Conservation (phyloP, 306 rosid species). For the Arachis stenosperma region DNA sequence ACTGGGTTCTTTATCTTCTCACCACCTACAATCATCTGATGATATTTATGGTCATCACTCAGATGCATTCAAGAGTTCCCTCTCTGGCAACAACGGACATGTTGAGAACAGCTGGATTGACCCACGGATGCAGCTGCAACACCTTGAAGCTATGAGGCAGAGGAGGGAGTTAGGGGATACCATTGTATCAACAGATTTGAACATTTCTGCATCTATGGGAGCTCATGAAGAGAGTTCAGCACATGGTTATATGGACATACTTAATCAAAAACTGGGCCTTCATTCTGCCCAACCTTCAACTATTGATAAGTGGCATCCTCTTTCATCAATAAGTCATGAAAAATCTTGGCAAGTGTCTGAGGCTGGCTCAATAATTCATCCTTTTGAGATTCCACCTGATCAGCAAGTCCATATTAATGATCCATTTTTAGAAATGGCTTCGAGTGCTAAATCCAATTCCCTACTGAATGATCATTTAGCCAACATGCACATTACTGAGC, state of each 20-base stretch:
- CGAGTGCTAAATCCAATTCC: slow-evolving; percentile 46
- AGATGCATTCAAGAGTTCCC: slow-evolving; percentile 44
- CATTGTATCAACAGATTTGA: slow-evolving; percentile 44
- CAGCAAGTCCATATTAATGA: slow-evolving; percentile 52
- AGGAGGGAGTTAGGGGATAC: slow-evolving; percentile 50
- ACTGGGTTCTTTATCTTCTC: slow-evolving; percentile 51
- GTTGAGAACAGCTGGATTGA: slow-evolving; percentile 55
- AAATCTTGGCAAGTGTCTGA: slow-evolving; percentile 51
- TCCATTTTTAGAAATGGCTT: slow-evolving; percentile 46
- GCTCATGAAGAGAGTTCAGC: slow-evolving; percentile 53
- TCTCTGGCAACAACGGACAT: slow-evolving; percentile 53
- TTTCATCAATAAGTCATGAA: slow-evolving; percentile 55
- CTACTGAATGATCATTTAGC: slow-evolving; percentile 53
- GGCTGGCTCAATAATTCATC: slow-evolving; percentile 49
- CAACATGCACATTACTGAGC: slow-evolving; percentile 49
- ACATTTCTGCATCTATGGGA: slow-evolving; percentile 48
- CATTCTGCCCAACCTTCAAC: slow-evolving; percentile 46
- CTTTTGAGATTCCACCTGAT: slow-evolving; percentile 57
- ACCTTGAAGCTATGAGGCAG: slow-evolving; percentile 53
- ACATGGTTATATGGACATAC: slow-evolving; percentile 52
- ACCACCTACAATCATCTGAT: slow-evolving; percentile 47
- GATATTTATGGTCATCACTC: slow-evolving; percentile 52
- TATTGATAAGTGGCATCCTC: slow-evolving; percentile 57
- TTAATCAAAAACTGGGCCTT: slow-evolving; percentile 54
- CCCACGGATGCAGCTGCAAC: slow-evolving; percentile 45